Evolutionary conservation across 441 rosid species (phyloP), one percentile per base, ranked within the genome.

Genomic region (Theobroma grandiflorum): DNA sequence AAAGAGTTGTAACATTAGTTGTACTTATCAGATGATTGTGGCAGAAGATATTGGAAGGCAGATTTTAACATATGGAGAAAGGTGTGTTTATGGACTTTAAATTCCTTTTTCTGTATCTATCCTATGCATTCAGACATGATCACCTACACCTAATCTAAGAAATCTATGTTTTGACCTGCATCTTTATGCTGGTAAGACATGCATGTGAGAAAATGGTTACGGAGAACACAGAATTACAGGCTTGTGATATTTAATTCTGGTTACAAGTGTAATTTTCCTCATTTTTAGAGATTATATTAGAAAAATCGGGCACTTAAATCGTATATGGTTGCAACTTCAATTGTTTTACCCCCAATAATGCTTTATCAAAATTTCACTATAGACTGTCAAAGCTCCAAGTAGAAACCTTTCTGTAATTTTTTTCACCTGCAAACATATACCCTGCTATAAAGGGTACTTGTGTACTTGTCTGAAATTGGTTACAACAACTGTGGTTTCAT

Each of bases 11-110:
- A 53, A 58, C 10, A 35, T 66, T 43, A 14, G 55, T 65, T 80
- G 59, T 47, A n/a, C 53, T 47, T 78, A 75, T 43, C 91, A 95
- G 97, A 88, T 91, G 91, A 86, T 93, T 81, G 91, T 85, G 43
- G 79, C 97, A 4, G 97, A 94, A 89, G 99, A 97, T 83, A 92
- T 92, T 20, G 97, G 97, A 35, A 91, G 97, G 74, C 99, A 97
- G 88, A 82, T 91, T 81, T 89, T 95, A 82, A 93, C 98, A n/a
- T 93, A 89, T 33, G 94, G 97, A 75, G 95, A 90, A 86, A 93
- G 99, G 99, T 97, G 89, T 31, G 67, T 45, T 67, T 8, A 26
- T 16, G 15, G 18, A 26, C 31, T 72, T 62, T 22, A 6, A 40
- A 38, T 9, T 8, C 8, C 22, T 45, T 26, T 38, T 16, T 64